Percentiles rank a stretch among this genome's conserved stretches.
Conservation (phyloP, 108 stramenopile species). For the Parietichytrium sp. region DNA sequence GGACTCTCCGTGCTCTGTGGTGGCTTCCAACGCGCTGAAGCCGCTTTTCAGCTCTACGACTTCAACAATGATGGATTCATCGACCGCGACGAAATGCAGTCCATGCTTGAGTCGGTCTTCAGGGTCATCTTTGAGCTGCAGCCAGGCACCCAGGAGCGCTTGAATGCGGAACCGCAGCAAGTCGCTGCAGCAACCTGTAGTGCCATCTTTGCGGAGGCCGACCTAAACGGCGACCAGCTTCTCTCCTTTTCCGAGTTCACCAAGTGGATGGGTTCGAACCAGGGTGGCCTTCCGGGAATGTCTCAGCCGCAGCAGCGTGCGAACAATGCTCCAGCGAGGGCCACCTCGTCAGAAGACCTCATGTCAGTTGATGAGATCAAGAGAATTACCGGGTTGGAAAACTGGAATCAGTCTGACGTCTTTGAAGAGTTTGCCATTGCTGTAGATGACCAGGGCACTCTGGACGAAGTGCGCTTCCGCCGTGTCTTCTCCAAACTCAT, state of each 20-base stretch:
- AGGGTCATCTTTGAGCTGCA: slow-evolving; percentile 38
- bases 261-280: slow-evolving; percentile 25
- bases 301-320: too few relatives aligned
- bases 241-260: slow-evolving; percentile 38
- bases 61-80: slow-evolving; percentile 27
- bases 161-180: neutral
- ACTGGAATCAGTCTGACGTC: slow-evolving; percentile 1
- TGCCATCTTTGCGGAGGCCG: slow-evolving; percentile 35
- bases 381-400: neutral
- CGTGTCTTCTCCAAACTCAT: neutral
- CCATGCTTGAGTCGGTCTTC: slow-evolving; percentile 35
- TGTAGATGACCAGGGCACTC: slow-evolving; percentile 6
- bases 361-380: slow-evolving; percentile 27
- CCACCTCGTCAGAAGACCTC: too few relatives aligned
- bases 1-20: slow-evolving; percentile 48
- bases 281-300: too few relatives aligned
- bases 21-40: slow-evolving; percentile 47
- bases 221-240: neutral
- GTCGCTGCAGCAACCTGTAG: slow-evolving; percentile 12
- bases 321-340: too few relatives aligned
- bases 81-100: neutral
- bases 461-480: neutral
- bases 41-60: slow-evolving; percentile 45
- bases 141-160: neutral
- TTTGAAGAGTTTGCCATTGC: slow-evolving; percentile 11